Base-by-base conservation (phyloP, 129 eudicot genomes). In the Centella asiatica region DNA sequence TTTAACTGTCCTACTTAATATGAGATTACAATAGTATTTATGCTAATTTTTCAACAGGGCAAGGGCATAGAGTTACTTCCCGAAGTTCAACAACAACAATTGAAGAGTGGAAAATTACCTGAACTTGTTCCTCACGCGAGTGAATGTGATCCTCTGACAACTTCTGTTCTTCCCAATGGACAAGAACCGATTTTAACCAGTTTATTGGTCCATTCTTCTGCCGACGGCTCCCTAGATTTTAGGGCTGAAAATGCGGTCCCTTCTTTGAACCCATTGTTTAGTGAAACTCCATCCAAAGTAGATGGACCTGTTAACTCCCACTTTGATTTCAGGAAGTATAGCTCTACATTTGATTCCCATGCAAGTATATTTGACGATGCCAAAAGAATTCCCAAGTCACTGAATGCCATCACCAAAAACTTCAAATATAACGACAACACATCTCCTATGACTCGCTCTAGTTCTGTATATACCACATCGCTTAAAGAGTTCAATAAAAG, bases 11-110 rank as follows among this genome's bases (percentile, higher is more conserved):
- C 32, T 22, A 47, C 18, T 2, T 37, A 14, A 44, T 53, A 42
- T 37, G 42, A n/a, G n/a, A n/a, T n/a, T n/a, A 37, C 42, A 37
- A 9, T 2, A 37, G 42, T 37, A 37, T 37, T 13, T 37, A 13
- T 7, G 12, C 42, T 13, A 37, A 42, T 34, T 42, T 50, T 23
- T 68, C 25, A 64, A 68, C 88, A 92, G 99, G 77, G 76, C 37
- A 83, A 76, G 62, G 53, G 96, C 65, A 40, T 93, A 54, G 85
- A 88, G 58, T 78, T 93, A 66, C 84, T 93, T 45, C 99, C 99
- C 34, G 99, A 84, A 64, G 75, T 80, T 32, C 74, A 87, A 61
- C 99, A 80, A 70, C 89, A 83, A 66, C 79, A 78, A 71, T 50
- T 85, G 60, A 93, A 81, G 72, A 60, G 66, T 37, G 96, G 96